Evolutionary conservation across 176 grass and related monocot genomes (phyloP).

Genomic region (Paspalum notatum): DNA sequence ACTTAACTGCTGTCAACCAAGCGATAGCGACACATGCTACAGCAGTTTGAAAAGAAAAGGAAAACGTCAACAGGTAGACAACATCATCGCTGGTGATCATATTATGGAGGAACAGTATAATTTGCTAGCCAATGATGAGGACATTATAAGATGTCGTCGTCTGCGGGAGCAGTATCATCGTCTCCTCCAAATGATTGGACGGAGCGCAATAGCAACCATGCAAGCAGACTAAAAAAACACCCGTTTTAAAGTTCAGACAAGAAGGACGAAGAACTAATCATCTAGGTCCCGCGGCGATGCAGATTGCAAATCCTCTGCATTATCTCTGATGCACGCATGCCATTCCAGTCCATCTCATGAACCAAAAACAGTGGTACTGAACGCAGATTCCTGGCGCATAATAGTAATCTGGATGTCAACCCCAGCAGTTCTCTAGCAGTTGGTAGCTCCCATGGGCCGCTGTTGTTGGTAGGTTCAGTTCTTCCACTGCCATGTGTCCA

Average conservation of each 20-base stretch:
- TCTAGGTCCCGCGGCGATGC: neutral
- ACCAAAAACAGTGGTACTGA: neutral
- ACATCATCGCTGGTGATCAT: neutral
- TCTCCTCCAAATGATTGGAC: slow-evolving; percentile 29
- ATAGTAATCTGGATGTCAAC: slow-evolving; percentile 3
- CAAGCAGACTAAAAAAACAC: neutral
- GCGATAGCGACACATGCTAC: neutral
- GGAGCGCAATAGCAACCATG: slow-evolving; percentile 1
- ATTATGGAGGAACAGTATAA: neutral
- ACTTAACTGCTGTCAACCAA: neutral
- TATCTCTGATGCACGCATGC: slow-evolving; percentile 3
- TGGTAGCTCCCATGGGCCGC: neutral
- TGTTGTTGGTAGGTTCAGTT: neutral
- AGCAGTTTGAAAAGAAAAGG: neutral
- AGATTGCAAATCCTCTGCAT: neutral
- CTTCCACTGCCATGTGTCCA: no score
- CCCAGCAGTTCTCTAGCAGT: neutral
- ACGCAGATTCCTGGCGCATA: neutral
- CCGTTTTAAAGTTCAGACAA: neutral
- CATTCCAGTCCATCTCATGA: slow-evolving; percentile 6
- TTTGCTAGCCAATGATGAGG: slow-evolving; percentile 25
- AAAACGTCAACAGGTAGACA: neutral
- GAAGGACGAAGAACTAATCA: neutral
- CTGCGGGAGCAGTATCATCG: slow-evolving; percentile 7
- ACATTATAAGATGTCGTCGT: slow-evolving; percentile 29